Evolutionary conservation across 345 rosid species (phyloP), one percentile per base, ranked within the genome.

Genomic region (Carallia pectinifolia): DNA sequence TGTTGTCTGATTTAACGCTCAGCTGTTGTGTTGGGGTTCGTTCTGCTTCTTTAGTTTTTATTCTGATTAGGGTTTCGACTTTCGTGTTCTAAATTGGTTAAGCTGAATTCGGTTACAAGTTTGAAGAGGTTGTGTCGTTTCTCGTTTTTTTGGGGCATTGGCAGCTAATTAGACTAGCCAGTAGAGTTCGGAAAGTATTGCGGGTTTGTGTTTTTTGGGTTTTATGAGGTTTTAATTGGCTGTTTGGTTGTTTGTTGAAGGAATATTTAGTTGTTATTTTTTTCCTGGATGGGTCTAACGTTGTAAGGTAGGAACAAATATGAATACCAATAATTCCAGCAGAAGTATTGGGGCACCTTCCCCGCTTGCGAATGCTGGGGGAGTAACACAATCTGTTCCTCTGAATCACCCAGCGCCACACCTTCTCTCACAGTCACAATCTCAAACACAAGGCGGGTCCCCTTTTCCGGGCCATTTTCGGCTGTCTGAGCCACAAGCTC

Each of bases 381-480:
- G 61, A 16, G 52, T 58, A 36, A 36, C 78, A n/a, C 81, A 81
- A 53, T 62, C 78, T 40, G 67, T 55, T 71, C 44, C 81, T 13
- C 5, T 69, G 66, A 83, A 72, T 59, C 78, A 69, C 65, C 81
- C 76, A 58, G 9, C 72, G 33, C 13, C 83, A 18, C 81, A 76
- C 38, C 71, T 77, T 54, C 69, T 61, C 5, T 74, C 84, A 9
- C 83, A 70, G 66, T 39, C 85, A 29, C 78, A 77, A 47, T 64
- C 82, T 68, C 87, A 83, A 29, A 23, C 72, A 19, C 85, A 70
- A 47, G 81, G 76, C 33, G 84, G 69, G 31, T 40, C 82, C 34
- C 55, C 62, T 23, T 83, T 77, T 70, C 84, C 85, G 0, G 89
- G 87, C 8, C 89, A 86, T 75, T 81, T 86, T 77, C 83, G 80